Conservation (phyloP, 1,284 basidiomycete genomes). For the Coriolopsis trogii region DNA sequence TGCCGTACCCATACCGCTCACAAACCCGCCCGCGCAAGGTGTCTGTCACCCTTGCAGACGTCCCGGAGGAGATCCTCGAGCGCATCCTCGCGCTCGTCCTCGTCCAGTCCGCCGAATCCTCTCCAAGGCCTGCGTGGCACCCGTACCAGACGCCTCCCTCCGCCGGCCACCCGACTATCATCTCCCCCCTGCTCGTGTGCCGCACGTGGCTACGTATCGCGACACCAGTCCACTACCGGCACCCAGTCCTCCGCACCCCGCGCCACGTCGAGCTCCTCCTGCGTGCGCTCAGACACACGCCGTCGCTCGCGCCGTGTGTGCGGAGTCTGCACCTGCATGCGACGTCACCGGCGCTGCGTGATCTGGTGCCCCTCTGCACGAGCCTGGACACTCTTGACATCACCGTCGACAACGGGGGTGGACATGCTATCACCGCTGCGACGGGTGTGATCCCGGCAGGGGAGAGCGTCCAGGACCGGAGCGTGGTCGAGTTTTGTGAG, state of each 20-base stretch:
- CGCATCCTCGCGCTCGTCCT: conserved; percentile 49
- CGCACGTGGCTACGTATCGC: conserved; percentile 53
- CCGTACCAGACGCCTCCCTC: conserved; percentile 18
- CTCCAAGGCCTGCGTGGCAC: conserved; percentile 35
- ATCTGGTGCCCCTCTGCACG: conserved; percentile 36
- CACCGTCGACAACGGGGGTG: conserved; percentile 41
- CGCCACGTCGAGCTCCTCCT: conserved; percentile 43
- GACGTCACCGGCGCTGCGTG: conserved; percentile 32
- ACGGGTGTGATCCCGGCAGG: conserved; percentile 5
- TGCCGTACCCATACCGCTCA: neutral
- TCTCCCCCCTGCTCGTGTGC: conserved; percentile 50
- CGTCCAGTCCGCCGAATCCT: conserved; percentile 25
- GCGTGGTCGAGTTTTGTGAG: conserved; percentile 42
- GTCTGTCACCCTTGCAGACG: conserved; percentile 35
- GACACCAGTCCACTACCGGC: conserved; percentile 53
- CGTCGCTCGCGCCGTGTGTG: conserved; percentile 41
- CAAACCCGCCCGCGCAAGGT: conserved; percentile 8
- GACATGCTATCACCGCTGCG: neutral
- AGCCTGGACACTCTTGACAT: conserved; percentile 45
- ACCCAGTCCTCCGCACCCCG: conserved; percentile 43
- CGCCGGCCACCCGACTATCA: conserved; percentile 21
- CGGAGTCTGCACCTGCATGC: conserved; percentile 41
- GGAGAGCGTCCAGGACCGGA: conserved; percentile 16
- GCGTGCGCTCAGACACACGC: conserved; percentile 38
- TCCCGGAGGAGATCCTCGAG: conserved; percentile 61